Evolutionary conservation across 495 filamentous ascomycete species (phyloP), one percentile per base, ranked within the genome.

Genomic region (Aspergillus incahuasiensis): DNA sequence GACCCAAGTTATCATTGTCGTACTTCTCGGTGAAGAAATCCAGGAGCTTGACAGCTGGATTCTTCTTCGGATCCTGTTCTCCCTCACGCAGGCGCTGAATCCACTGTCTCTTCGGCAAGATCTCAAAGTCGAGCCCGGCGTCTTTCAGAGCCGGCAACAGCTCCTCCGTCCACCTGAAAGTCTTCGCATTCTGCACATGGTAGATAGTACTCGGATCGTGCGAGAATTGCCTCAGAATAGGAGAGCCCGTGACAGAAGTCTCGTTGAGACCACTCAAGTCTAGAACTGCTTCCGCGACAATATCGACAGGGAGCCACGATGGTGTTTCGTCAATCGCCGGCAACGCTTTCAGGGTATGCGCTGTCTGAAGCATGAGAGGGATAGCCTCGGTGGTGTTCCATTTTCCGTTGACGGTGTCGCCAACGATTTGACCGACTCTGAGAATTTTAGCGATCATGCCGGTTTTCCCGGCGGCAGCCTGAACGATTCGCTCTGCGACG

Each of bases 321-420:
- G 69, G 85, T 73, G 16, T 82, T 75, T 83, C 75, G 6, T 74
- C 54, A 1, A 89, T 60, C 12, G 68, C 62, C 1, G 85, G 86
- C 4, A 89, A 67, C 34, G 73, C 75, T 4, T 74, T 75, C 0
- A 79, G 73, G 0, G 78, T 64, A 18, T 67, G 60, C 4, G 75
- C 71, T 6, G 72, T 80, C 22, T 74, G 76, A 34, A 87, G 69
- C 78, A 87, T 79, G 40, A 86, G 61, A 32, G 85, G 81, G 63
- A 83, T 85, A 7, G 83, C 84, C 62, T 88, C 85, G 0, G 73
- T 81, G 16, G 71, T 68, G 55, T 86, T 88, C 85, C 85, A 87
- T 13, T 81, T 71, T 0, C 83, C 85, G 25, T 58, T 63, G 25
- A 68, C 52, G 0, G 72, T 82, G 62, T 85, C 82, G 2, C 80